Percentiles rank a stretch among this genome's conserved stretches.
phyloP scores from a whole-genome alignment of 495 filamentous ascomycete genomes.

The Neurospora sublineolata region DNA sequence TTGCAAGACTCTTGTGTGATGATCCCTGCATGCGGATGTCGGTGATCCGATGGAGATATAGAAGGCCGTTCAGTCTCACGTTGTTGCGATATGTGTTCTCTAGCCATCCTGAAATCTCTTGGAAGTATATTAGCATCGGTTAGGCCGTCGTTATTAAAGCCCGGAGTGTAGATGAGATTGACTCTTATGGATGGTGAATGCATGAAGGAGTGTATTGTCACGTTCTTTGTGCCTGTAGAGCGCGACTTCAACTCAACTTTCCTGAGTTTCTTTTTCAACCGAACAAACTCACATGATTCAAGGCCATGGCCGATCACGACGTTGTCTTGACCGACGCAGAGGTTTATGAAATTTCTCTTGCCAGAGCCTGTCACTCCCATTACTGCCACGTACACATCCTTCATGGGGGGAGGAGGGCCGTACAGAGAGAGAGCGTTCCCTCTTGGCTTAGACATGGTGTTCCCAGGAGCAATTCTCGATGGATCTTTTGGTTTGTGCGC shows the following conservation, averaged over 20 bases:
- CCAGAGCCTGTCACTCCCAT: constrained; percentile 34
- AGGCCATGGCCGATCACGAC: constrained; percentile 17
- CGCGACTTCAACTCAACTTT: neutral
- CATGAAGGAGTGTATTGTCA: neutral
- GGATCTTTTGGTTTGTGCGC: too few species aligned
- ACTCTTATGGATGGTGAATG: neutral
- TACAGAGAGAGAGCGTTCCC: too few species aligned
- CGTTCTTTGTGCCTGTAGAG: constrained; percentile 2
- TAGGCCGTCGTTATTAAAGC: constrained; percentile 27
- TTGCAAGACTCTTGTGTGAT: constrained; percentile 23
- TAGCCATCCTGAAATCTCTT: constrained; percentile 22
- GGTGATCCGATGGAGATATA: constrained; percentile 37
- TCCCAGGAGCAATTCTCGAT: too few species aligned
- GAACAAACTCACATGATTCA: constrained; percentile 12
- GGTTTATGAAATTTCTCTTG: constrained; percentile 28
- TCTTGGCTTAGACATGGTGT: too few species aligned
- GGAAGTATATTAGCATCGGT: constrained; percentile 27
- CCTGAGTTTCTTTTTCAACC: too few species aligned
- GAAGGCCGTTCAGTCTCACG: constrained; percentile 17
- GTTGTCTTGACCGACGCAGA: constrained; percentile 7
- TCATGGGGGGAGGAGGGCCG: too few species aligned
- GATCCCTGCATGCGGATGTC: constrained; percentile 28
- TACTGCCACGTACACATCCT: constrained; percentile 15
- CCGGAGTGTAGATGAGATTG: constrained; percentile 28
- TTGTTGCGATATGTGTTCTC: neutral